These are phyloP conservation scores for Emergomyces orientalis DNA, from an alignment of 2,329 filamentous ascomycete species.

Conservation along the genomic window DNA sequence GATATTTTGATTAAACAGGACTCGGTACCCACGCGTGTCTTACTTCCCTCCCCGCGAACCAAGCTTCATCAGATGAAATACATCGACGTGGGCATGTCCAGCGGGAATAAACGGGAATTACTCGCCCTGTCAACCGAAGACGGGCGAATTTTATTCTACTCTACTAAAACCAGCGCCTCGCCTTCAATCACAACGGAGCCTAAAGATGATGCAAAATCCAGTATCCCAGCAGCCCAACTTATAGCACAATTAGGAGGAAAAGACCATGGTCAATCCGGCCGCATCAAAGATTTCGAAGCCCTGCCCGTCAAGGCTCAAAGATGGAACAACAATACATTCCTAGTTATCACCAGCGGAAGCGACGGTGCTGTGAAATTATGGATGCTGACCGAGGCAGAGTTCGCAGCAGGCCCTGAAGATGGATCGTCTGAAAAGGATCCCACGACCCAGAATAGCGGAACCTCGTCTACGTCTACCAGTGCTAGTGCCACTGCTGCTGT, in stretches of 20 bases:
- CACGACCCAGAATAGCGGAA: conserved; percentile 11
- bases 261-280: conserved; percentile 53
- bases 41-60: conserved; percentile 57
- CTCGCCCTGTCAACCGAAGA: conserved; percentile 82
- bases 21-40: conserved; percentile 66
- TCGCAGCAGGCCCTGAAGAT: conserved; percentile 16
- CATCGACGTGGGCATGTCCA: conserved; percentile 40
- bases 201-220: conserved; percentile 41
- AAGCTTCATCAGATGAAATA: conserved; percentile 82
- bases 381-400: conserved; percentile 42
- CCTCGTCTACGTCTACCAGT: conserved; percentile 13
- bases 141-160: conserved; percentile 75
- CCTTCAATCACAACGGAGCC: conserved; percentile 23
- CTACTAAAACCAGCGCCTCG: conserved; percentile 44
- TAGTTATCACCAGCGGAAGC: conserved; percentile 68
- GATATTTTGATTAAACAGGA: conserved; percentile 40
- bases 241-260: conserved; percentile 72
- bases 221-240: conserved; percentile 50
- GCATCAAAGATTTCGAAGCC: conserved; percentile 83
- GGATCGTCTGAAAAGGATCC: conserved; percentile 16
- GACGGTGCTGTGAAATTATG: conserved; percentile 79
- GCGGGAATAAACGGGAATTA: conserved; percentile 45
- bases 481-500: conserved; percentile 4
- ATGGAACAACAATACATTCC: conserved; percentile 33
- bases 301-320: conserved; percentile 37